Conservation (phyloP, 345 rosid species). For the Eutrema heterophyllum region DNA sequence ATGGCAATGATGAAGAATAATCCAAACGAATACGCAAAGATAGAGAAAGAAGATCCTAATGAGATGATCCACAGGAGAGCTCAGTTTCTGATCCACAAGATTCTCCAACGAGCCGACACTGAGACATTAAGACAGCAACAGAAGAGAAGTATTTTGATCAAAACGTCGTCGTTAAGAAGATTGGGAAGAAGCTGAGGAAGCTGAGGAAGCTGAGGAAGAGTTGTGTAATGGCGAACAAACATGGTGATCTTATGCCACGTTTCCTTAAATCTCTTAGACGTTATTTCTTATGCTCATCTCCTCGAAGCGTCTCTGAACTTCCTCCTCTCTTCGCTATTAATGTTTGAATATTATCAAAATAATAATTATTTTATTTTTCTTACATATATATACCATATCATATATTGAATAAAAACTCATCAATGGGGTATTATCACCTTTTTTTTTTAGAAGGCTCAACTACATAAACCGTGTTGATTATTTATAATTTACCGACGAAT, state of each 20-base stretch:
- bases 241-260: conserved; percentile 27
- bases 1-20: conserved; percentile 36
- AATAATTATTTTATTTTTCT: background rate
- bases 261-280: conserved; percentile 4
- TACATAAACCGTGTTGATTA: background rate
- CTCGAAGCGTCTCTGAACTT: background rate
- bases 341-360: background rate
- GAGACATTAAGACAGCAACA: conserved; percentile 35
- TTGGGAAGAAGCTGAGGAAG: conserved; percentile 55
- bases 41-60: conserved; percentile 58
- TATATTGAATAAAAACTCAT: background rate
- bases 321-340: conserved; percentile 9
- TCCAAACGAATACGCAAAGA: conserved; percentile 44
- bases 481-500: background rate
- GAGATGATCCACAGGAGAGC: conserved; percentile 54
- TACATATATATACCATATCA: background rate
- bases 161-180: conserved; percentile 29
- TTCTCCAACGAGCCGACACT: conserved; percentile 39
- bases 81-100: conserved; percentile 73
- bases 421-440: background rate
- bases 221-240: conserved; percentile 1
- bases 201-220: conserved; percentile 53
- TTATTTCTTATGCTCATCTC: conserved; percentile 4
- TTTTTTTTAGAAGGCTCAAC: background rate
- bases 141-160: conserved; percentile 18